phyloP scores from a whole-genome alignment of 1,139 yeast species.

The Sugiyamaella castrensis region DNA sequence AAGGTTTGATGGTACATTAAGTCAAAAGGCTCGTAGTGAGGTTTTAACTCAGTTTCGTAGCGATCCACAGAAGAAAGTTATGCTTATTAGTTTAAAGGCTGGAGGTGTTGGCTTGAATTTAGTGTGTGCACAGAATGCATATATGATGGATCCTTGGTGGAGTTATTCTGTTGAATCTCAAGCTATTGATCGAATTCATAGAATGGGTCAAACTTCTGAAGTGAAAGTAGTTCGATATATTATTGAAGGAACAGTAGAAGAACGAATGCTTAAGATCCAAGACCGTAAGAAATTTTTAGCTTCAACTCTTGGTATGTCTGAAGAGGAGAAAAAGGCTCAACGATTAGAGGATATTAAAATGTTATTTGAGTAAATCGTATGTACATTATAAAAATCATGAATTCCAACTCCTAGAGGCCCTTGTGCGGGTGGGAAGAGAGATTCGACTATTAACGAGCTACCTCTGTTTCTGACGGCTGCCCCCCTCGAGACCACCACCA shows the following conservation, averaged over 20 bases:
- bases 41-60: slow-evolving; percentile 56
- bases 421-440: no score
- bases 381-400: neutral
- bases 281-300: slow-evolving; percentile 83
- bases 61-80: slow-evolving; percentile 45
- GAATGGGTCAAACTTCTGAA: slow-evolving; percentile 76
- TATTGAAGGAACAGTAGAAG: slow-evolving; percentile 82
- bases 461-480: no score
- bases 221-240: slow-evolving; percentile 81
- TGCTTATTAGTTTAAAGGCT: slow-evolving; percentile 78
- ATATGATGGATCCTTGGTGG: slow-evolving; percentile 99
- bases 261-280: slow-evolving; percentile 82
- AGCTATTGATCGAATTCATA: slow-evolving; percentile 90
- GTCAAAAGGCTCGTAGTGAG: slow-evolving; percentile 60
- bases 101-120: slow-evolving; percentile 95
- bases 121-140: slow-evolving; percentile 82
- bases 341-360: slow-evolving; percentile 79
- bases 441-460: no score
- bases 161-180: slow-evolving; percentile 91
- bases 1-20: slow-evolving; percentile 80
- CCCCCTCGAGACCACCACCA: no score
- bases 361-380: slow-evolving; percentile 51
- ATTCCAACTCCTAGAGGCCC: no score
- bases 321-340: slow-evolving; percentile 67
- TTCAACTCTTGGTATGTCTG: slow-evolving; percentile 77